Conservation (phyloP, 75 land plant genomes). For the Pinus albicaulis region DNA sequence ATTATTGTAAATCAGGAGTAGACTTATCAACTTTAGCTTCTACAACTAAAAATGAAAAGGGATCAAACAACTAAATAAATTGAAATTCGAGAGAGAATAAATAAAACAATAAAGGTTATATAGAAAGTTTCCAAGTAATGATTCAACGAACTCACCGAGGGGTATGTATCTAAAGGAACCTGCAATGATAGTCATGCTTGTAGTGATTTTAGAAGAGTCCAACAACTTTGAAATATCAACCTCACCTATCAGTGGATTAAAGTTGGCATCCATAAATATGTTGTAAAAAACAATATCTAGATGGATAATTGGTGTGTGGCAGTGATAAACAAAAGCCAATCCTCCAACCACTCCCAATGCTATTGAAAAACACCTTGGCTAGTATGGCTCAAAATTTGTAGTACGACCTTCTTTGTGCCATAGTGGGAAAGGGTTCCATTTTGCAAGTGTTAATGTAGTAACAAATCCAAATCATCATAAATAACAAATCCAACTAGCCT, state of each 20-base stretch:
- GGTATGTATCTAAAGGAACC: conserved; percentile 94
- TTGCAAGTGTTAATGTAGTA: conserved; percentile 62
- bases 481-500: conserved; percentile 65
- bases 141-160: conserved; percentile 56
- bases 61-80: not conserved
- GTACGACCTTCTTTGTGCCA: conserved; percentile 39
- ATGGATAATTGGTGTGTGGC: conserved; percentile 70
- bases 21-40: no score
- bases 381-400: conserved; percentile 42
- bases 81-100: not conserved
- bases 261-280: conserved; percentile 61
- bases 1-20: no score
- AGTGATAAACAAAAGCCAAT: conserved; percentile 64
- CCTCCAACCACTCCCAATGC: conserved; percentile 84
- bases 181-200: conserved; percentile 86
- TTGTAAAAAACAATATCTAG: conserved; percentile 71
- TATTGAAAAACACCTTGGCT: conserved; percentile 55
- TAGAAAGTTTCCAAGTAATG: not conserved
- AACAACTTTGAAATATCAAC: conserved; percentile 86
- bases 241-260: conserved; percentile 68
- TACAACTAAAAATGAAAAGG: not conserved
- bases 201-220: conserved; percentile 74
- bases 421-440: conserved; percentile 71
- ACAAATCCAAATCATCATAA: conserved; percentile 62
- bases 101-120: not conserved